Evolutionary conservation across 2,329 filamentous ascomycete genomes (phyloP).

Genomic region (Nannizziopsis arthrosporioides): DNA sequence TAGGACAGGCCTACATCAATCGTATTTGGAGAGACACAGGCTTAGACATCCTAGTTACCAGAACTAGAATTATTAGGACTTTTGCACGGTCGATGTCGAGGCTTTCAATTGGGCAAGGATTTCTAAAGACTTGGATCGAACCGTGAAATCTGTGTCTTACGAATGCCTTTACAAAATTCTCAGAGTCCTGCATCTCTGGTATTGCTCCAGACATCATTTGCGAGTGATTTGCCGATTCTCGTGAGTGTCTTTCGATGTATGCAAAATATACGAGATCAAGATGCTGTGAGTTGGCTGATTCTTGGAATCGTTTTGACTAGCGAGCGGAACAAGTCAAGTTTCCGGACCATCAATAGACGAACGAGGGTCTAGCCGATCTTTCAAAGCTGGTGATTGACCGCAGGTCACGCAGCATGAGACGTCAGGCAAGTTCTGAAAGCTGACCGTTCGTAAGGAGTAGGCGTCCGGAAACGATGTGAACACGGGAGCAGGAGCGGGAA

Average conservation of each 20-base stretch:
- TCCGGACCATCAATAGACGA: too few species aligned
- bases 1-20: too few species aligned
- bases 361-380: too few species aligned
- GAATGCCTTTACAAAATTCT: constrained; percentile 11
- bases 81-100: constrained; percentile 3
- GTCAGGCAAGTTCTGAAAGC: background rate
- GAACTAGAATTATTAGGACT: background rate
- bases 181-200: constrained; percentile 11
- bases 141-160: background rate
- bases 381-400: too few species aligned
- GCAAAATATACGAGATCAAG: too few species aligned
- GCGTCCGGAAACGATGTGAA: background rate
- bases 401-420: too few species aligned
- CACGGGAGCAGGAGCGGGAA: background rate
- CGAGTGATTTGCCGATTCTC: background rate
- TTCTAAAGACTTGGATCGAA: background rate
- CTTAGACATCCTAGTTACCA: background rate
- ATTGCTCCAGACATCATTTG: background rate
- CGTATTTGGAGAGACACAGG: too few species aligned
- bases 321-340: too few species aligned
- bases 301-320: too few species aligned
- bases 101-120: constrained; percentile 12
- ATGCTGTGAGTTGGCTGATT: too few species aligned
- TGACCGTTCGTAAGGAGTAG: background rate
- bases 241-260: too few species aligned